Percentiles rank a stretch among this genome's conserved stretches.
phyloP scores from a whole-genome alignment of 768 basidiomycete species.

The Mrakia gelida region DNA sequence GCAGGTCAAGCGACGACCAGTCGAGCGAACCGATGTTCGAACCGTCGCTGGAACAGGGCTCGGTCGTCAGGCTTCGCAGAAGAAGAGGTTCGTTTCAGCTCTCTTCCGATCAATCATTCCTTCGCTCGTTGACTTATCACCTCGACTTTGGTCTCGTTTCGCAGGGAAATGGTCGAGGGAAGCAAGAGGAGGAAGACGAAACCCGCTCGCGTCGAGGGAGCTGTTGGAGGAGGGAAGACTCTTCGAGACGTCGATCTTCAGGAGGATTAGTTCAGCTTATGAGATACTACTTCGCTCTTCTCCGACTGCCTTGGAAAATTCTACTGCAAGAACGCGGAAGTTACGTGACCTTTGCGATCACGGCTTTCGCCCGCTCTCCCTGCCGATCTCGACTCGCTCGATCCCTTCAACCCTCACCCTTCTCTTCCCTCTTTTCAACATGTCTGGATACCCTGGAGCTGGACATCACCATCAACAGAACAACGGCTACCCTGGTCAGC shows the following conservation, averaged over 20 bases:
- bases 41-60: constrained; percentile 46
- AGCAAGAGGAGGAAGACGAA: constrained; percentile 63
- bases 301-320: too few species aligned
- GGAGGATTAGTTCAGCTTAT: background rate
- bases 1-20: constrained; percentile 70
- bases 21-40: constrained; percentile 63
- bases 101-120: constrained; percentile 5
- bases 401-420: background rate
- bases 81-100: constrained; percentile 39
- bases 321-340: too few species aligned
- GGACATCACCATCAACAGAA: constrained; percentile 2
- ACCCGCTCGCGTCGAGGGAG: constrained; percentile 30
- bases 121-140: constrained; percentile 11
- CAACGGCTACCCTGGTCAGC: constrained; percentile 24
- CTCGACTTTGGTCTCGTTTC: constrained; percentile 11
- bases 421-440: background rate
- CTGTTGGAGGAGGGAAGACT: background rate
- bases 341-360: too few species aligned
- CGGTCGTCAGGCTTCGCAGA: constrained; percentile 38
- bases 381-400: too few species aligned
- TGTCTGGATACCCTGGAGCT: constrained; percentile 8
- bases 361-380: too few species aligned
- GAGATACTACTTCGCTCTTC: too few species aligned
- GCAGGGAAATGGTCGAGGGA: constrained; percentile 71
- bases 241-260: background rate